Percentiles rank a stretch among this genome's conserved stretches.
Evolutionary conservation across 345 rosid species (phyloP).

Genomic region (Euclidium syriacum): DNA sequence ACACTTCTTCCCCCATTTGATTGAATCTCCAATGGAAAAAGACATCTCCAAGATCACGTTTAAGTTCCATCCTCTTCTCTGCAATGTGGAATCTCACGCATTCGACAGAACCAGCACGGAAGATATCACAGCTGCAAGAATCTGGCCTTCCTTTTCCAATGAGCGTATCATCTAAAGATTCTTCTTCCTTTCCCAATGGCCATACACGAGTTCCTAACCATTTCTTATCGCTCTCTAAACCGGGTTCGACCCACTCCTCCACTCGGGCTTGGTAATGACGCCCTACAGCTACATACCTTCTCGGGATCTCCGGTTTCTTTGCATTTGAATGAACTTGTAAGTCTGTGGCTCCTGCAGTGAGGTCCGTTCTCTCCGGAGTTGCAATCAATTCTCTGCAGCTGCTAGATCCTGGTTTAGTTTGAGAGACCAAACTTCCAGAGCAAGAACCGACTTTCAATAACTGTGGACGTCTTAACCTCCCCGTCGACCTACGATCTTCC

Average conservation of each 20-base stretch:
- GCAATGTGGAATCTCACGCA: conserved; percentile 67
- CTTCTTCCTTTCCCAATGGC: conserved; percentile 36
- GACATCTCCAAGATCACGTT: conserved; percentile 50
- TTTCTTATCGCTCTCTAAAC: conserved; percentile 47
- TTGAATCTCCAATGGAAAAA: conserved; percentile 62
- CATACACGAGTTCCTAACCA: conserved; percentile 65
- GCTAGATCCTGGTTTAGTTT: conserved; percentile 11
- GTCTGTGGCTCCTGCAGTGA: neutral
- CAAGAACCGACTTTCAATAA: conserved; percentile 17
- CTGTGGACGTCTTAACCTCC: conserved; percentile 31
- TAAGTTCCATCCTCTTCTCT: conserved; percentile 59
- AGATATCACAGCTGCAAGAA: conserved; percentile 44
- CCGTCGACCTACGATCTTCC: conserved; percentile 29
- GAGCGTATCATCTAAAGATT: neutral
- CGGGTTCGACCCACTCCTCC: conserved; percentile 55
- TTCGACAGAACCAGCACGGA: conserved; percentile 37
- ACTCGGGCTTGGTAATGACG: conserved; percentile 60
- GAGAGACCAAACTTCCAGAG: conserved; percentile 33
- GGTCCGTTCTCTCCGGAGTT: neutral
- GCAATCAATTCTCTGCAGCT: neutral
- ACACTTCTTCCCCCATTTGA: conserved; percentile 79
- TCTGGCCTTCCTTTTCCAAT: conserved; percentile 58
- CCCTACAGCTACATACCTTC: conserved; percentile 39
- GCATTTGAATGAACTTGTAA: conserved; percentile 7
- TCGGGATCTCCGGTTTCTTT: conserved; percentile 7